phyloP scores from a whole-genome alignment of 78 protist genomes.

The Emiliania huxleyi region DNA sequence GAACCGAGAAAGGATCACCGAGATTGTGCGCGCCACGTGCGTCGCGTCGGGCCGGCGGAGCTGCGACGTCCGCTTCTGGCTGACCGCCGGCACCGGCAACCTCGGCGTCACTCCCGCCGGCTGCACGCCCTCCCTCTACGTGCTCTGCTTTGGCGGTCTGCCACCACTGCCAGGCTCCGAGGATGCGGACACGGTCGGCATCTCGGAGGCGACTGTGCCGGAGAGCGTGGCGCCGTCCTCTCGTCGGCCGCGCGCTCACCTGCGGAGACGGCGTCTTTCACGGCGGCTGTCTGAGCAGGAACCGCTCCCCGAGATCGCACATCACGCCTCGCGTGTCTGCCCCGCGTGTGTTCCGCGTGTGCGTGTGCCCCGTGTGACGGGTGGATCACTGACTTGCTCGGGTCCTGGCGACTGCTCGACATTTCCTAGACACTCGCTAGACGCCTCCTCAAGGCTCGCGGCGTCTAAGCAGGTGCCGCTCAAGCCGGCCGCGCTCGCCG shows the following conservation, averaged over 20 bases:
- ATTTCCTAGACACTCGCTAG: too few relatives aligned
- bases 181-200: not conserved
- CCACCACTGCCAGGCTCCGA: not conserved
- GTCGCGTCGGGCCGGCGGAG: not conserved
- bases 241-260: too few relatives aligned
- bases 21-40: not conserved
- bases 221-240: too few relatives aligned
- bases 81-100: constrained; percentile 24
- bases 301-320: too few relatives aligned
- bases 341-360: too few relatives aligned
- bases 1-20: not conserved
- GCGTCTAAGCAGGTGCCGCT: not conserved
- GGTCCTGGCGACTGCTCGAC: too few relatives aligned
- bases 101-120: not conserved
- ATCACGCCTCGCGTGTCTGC: too few relatives aligned
- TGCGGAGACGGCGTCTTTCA: too few relatives aligned
- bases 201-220: too few relatives aligned
- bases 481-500: constrained; percentile 20
- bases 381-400: too few relatives aligned
- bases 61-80: constrained; percentile 19
- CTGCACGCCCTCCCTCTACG: not conserved
- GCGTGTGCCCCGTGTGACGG: too few relatives aligned
- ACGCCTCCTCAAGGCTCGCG: not conserved
- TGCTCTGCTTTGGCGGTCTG: not conserved
- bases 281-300: too few relatives aligned